Evolutionary conservation across 257 asterid species (phyloP).

Genomic region (Lantana camara): DNA sequence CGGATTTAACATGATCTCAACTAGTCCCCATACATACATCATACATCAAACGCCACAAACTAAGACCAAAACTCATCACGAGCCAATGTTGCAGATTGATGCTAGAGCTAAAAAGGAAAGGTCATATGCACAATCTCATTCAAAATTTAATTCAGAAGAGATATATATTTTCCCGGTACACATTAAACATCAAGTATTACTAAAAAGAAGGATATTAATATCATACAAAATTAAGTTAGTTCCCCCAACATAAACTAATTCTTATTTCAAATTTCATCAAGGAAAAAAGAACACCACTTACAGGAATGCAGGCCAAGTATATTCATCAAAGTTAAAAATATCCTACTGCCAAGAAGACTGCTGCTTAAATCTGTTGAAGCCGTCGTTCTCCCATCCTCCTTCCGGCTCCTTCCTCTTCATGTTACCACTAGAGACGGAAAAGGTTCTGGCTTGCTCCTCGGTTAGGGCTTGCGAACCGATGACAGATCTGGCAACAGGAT

Average conservation of each 20-base stretch:
- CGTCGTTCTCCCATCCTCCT: slow-evolving; percentile 72
- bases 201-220: background rate
- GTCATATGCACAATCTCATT: no score
- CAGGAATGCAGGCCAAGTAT: slow-evolving; percentile 19
- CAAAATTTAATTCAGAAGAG: background rate
- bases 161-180: background rate
- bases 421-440: no score
- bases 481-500: no score
- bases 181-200: background rate
- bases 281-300: slow-evolving; percentile 33
- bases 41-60: no score
- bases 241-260: background rate
- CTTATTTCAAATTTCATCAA: slow-evolving; percentile 3
- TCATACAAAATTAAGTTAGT: background rate
- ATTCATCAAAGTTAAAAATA: slow-evolving; percentile 1
- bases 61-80: no score
- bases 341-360: slow-evolving; percentile 78
- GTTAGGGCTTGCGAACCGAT: no score
- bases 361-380: slow-evolving; percentile 54
- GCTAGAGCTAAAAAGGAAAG: no score
- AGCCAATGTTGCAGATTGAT: no score
- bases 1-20: no score
- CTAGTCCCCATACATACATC: no score
- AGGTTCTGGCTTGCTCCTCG: no score
- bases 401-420: slow-evolving; percentile 84